Base-by-base conservation (phyloP, 768 basidiomycete species). In the Pleurotus tuber-regium region DNA sequence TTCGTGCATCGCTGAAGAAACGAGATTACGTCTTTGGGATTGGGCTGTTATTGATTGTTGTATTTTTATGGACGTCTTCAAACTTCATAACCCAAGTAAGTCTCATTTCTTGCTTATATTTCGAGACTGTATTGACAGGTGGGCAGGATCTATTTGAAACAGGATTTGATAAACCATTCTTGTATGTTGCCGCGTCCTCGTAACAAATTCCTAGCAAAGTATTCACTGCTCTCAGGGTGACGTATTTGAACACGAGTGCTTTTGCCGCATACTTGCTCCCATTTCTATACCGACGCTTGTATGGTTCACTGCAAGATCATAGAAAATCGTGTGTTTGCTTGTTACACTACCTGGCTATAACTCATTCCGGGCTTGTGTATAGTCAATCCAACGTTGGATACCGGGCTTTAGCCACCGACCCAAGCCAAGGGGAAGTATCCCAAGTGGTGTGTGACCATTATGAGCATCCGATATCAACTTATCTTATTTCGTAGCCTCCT, bases 191-290 rank as follows among this genome's bases (percentile, higher is more conserved):
- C 31, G 5, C 11, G 21, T 31, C 23, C 10, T 60, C 19, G 38
- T 29, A 25, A 54, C 36, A n/a, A 8, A 24, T 39, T 51, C 43
- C 33, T 25, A n/a, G 18, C 43, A 3, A 4, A 19, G 14, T 40
- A 35, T 53, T 19, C 25, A n/a, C 11, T 41, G 16, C 44, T 33
- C 19, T 35, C 52, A 90, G 89, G 52, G 79, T 92, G 44, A 95
- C 96, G 9, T 98, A 97, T 62, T 72, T 96, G 63, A 93, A 86
- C 68, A 98, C 95, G 1, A 86, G 89, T 55, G 76, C 92, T n/a
- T 98, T 98, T 63, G 70, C 81, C 3, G 60, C 92, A 11, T 95
- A 95, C 69, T 83, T 95, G 25, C 46, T 92, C 2, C 90, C 90
- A 0, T 79, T 72, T 44, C 51, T 70, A 30, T 59, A 82, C 43